Evolutionary conservation across 805 yeast genomes (phyloP), one percentile per base, ranked within the genome.

Genomic region (Hanseniaspora thailandica): DNA sequence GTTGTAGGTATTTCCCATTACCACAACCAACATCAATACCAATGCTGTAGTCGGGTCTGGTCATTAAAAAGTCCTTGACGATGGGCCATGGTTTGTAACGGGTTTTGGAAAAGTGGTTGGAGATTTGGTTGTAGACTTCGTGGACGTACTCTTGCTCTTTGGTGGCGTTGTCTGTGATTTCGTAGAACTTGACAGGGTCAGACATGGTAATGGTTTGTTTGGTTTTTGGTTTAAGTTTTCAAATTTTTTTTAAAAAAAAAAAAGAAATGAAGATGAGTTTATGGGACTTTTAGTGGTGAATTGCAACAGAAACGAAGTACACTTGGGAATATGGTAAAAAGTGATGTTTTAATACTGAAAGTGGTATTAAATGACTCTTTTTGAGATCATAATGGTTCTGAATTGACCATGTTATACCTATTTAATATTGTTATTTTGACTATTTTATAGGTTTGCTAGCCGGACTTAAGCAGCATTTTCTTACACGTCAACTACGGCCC

Each of bases 11-110:
- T 63, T 93, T 93, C 2, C 98, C 98, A 65, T 93, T 93, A 3
- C 98, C 98, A 66, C 97, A 90, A 0, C 98, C 98, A 20, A 90
- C 86, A 68, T 93, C 98, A 28, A 88, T 72, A 1, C 98, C 98
- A 0, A 90, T 57, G 1, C 82, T 69, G 41, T 86, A 83, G 5
- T 69, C 68, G 0, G 63, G 55, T 60, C 77, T 76, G 1, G 66
- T 59, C 10, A 60, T 62, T 44, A 93, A 67, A 62, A 84, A 93
- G 56, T 73, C 66, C 49, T 85, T 86, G 25, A 93, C 98, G 20
- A 88, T 80, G 7, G 97, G 97, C 98, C 98, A 93, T 26, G 97
- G 97, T 70, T 72, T 90, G 69, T 89, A 93, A 46, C 98, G 68
- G 0, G 98, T 93, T 59, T 83, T 83, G 2, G 97, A 89, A 66